A percentile compares a stretch with the other conserved stretches of the same genome.
phyloP scores from a whole-genome alignment of 345 rosid genomes.

The Pelargonium nanum region DNA sequence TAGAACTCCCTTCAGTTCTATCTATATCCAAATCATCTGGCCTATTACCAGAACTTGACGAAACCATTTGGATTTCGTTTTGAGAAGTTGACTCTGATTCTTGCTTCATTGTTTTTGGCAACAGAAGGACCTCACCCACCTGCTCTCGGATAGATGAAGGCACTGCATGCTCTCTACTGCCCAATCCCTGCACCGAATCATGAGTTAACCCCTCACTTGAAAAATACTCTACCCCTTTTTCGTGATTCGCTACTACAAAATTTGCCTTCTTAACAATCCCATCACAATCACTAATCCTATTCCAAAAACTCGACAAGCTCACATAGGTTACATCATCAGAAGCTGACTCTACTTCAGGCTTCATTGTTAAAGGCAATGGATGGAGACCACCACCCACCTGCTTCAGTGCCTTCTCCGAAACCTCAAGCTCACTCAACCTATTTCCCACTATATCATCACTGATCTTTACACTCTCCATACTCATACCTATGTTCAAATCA shows the following conservation, averaged over 20 bases:
- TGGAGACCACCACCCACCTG: too few species aligned
- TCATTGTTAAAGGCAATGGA: too few species aligned
- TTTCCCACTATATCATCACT: neutral
- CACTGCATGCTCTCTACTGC: neutral
- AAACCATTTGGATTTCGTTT: neutral
- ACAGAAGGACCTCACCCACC: too few species aligned
- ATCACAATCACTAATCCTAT: too few species aligned
- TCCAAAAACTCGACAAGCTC: too few species aligned
- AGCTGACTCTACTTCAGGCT: too few species aligned
- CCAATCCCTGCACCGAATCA: too few species aligned
- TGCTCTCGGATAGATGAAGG: too few species aligned
- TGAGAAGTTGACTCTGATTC: neutral
- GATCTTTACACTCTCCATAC: neutral
- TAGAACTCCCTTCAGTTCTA: neutral
- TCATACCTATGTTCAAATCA: neutral
- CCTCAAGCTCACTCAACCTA: neutral
- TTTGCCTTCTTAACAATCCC: too few species aligned
- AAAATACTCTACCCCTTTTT: neutral
- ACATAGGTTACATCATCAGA: too few species aligned
- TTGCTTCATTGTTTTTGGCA: too few species aligned
- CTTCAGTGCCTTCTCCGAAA: neutral
- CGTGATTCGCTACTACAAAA: too few species aligned
- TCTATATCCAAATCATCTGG: neutral
- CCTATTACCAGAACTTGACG: neutral
- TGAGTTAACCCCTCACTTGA: neutral